Evolutionary conservation across 2,329 filamentous ascomycete species (phyloP).

Genomic region (Achaetomium macrosporum): DNA sequence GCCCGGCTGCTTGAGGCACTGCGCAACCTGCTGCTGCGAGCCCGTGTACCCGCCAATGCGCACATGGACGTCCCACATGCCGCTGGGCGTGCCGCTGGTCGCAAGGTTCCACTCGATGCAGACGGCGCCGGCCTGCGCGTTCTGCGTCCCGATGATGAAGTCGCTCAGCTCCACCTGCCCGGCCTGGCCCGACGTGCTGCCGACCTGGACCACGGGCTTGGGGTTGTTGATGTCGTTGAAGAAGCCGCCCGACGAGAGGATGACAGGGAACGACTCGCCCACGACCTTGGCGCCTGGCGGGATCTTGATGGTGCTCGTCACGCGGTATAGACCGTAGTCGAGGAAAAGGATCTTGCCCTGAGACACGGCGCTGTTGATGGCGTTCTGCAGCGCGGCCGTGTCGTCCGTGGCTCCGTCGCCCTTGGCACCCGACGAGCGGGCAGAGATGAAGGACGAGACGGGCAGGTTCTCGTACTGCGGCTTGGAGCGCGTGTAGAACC

Average conservation of each 20-base stretch:
- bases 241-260: slow-evolving; percentile 48
- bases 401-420: slow-evolving; percentile 56
- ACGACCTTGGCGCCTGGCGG: slow-evolving; percentile 45
- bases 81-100: slow-evolving; percentile 37
- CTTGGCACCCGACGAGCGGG: slow-evolving; percentile 28
- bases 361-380: slow-evolving; percentile 46
- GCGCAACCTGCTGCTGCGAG: slow-evolving; percentile 59
- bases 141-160: slow-evolving; percentile 64
- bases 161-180: slow-evolving; percentile 66
- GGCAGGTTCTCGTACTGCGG: slow-evolving; percentile 61
- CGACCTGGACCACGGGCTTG: slow-evolving; percentile 56
- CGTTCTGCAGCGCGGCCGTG: slow-evolving; percentile 51
- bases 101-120: slow-evolving; percentile 68
- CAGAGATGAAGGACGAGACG: slow-evolving; percentile 52
- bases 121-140: slow-evolving; percentile 59
- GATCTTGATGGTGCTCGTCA: slow-evolving; percentile 43
- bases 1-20: slow-evolving; percentile 53
- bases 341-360: slow-evolving; percentile 49
- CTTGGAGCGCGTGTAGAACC: slow-evolving; percentile 61
- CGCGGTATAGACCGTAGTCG: slow-evolving; percentile 50
- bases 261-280: slow-evolving; percentile 49
- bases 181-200: slow-evolving; percentile 48
- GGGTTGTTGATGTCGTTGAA: slow-evolving; percentile 57
- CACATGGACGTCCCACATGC: slow-evolving; percentile 70
- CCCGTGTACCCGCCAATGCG: slow-evolving; percentile 66